Evolutionary conservation across 2,329 filamentous ascomycete genomes (phyloP), one percentile per base, ranked within the genome.

Genomic region (Juglanconis oblonga): DNA sequence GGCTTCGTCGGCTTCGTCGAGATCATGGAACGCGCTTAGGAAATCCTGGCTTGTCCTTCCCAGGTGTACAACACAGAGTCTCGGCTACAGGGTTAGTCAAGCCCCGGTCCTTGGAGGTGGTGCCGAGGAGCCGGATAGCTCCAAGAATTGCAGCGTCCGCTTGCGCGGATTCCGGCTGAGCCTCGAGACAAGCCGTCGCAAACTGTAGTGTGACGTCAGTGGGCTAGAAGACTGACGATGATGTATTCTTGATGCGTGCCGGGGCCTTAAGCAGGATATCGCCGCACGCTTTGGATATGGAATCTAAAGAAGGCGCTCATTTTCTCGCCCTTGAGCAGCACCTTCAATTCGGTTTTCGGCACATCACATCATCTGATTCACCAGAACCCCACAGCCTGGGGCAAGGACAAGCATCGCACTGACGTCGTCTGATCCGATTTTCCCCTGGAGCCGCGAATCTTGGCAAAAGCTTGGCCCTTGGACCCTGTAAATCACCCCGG

Each of bases 391-490:
- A 47, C 55, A 49, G 52, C 24, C 49, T 55, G 10, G n/a, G 17
- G 33, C 55, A 40, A 51, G 45, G 55, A 57, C 36, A 42, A 50
- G 49, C 61, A 47, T 59, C 32, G 36, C 57, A 53, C 53, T 62
- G 61, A 62, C 61, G 50, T 62, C 58, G 61, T 50, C 31, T 50
- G 42, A 47, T 36, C 29, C 51, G 24, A 35, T 47, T 13, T 29
- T 42, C 31, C 45, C 57, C 50, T 38, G 40, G 52, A 62, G 56
- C 63, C 62, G 44, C 57, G 48, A 56, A 59, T 58, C 62, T 64
- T 64, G 64, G 64, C 64, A 56, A 64, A 64, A 59, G 64, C 64
- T 64, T 64, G 59, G 62, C 64, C 53, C 48, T 40, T 42, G 36
- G 31, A 48, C 58, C 59, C 55, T 55, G 44, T n/a, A 45, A 38